Base-by-base conservation (phyloP, 2,329 filamentous ascomycete genomes). In the Aspergillus ochraceus region DNA sequence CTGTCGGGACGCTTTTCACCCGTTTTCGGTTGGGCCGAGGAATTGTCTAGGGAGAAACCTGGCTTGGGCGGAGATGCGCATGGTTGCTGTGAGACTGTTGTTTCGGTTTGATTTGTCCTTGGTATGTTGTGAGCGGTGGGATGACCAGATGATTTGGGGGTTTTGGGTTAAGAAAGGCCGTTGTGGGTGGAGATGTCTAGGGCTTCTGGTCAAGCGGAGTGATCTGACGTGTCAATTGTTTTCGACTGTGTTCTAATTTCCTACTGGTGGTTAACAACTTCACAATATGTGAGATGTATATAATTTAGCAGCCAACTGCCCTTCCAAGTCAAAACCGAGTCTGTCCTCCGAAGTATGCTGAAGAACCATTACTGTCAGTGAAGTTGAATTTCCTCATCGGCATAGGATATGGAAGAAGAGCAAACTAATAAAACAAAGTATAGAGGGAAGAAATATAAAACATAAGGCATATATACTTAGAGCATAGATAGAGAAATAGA, bases 1-100 rank as follows among this genome's bases (percentile, higher is more conserved):
- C 49, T 73, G 72, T 10, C 64, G 66, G 19, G 71, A 71, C 1
- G 64, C 60, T 9, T 60, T 75, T 12, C 70, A 74, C 45, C 70
- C 74, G 2, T 74, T 72, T 49, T 68, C 66, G 2, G 64, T 66
- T 36, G 73, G 74, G 1, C 68, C 71, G 11, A 64, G 68, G 4
- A 70, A 68, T 22, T 76, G 73, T 53, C 61, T 74, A 2, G 74
- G 71, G 10, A 30, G 60, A 51, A 65, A 63, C 6, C 45, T 61
- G n/a, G 59, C 54, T 2, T 64, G 56, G 30, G 50, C 55, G 2
- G 54, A 61, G 24, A 57, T 58, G 56, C 54, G 58, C 4, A 9
- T 62, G 17, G 55, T 62, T 12, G 39, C 52, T 6, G 49, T 58
- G 19, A 45, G 53, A 12, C 9, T 60, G 46, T 46, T 62, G 36